Evolutionary conservation across 2,329 filamentous ascomycete species (phyloP), one percentile per base, ranked within the genome.

Genomic region (Seiridium unicorne): DNA sequence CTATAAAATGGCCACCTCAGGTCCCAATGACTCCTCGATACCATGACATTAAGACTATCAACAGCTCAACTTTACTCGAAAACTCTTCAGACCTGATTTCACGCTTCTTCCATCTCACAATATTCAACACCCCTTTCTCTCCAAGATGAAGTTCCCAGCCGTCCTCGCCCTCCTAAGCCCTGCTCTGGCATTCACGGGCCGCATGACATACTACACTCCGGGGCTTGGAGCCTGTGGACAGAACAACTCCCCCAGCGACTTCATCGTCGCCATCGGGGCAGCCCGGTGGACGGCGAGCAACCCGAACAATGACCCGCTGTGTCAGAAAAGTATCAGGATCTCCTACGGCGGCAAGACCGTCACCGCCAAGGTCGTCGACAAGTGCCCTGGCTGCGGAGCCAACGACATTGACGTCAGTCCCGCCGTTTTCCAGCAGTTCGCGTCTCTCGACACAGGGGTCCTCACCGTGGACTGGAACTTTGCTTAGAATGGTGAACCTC

Each of bases 401-500:
- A 64, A 63, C 6, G 56, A 64, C 53, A 69, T 74, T 64, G 71
- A 73, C 46, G 72, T 73, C 60, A 68, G 70, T 9, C 63, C 69
- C 4, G 51, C 68, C 61, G 67, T 71, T 38, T 74, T 72, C 62
- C 13, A 64, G 58, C 38, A 61, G 13, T 51, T 72, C n/a, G 66
- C 57, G 26, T 61, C 65, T 48, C 38, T 68, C 35, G 55, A 58
- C 49, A 64, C 60, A 3, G 70, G 70, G 8, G 67, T 69, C 38
- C 58, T 62, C n/a, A 55, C 63, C 38, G 63, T 71, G 31, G 55
- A 44, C 11, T 72, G 70, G 70, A 59, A 60, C 44, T 67, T 51
- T 47, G 47, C 40, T 5, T 55, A 32, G 34, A 18, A 42, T 26
- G 18, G 18, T 26, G 18, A 26, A 26, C 18, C 18, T 26, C 18